phyloP scores from a whole-genome alignment of 805 yeast genomes.

The Candida boidinii region DNA sequence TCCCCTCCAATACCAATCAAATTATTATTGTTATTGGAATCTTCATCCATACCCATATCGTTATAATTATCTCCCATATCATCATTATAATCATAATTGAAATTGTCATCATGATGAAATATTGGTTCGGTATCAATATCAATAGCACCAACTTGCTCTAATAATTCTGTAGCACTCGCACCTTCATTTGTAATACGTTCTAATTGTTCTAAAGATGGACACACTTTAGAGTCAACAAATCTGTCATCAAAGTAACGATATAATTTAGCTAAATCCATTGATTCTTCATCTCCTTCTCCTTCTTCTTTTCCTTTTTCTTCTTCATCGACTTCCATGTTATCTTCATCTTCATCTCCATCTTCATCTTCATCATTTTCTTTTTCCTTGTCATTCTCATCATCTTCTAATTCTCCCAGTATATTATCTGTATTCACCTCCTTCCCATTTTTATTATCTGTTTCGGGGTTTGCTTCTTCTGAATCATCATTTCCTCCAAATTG shows the following conservation, averaged over 20 bases:
- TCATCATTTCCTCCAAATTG: constrained; percentile 4
- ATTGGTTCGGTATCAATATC: constrained; percentile 12
- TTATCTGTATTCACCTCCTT: neutral
- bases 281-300: neutral
- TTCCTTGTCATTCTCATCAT: neutral
- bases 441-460: neutral
- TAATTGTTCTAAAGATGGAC: constrained; percentile 65
- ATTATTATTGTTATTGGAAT: constrained; percentile 1
- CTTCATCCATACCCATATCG: constrained; percentile 10
- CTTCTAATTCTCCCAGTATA: neutral
- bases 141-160: constrained; percentile 17
- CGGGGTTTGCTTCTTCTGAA: neutral
- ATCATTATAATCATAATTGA: constrained; percentile 9
- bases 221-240: constrained; percentile 33
- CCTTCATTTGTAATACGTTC: constrained; percentile 25
- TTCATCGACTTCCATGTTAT: neutral
- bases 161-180: constrained; percentile 15
- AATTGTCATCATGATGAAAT: constrained; percentile 10
- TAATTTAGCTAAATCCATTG: constrained; percentile 6
- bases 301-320: neutral
- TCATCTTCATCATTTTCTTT: neutral
- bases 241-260: constrained; percentile 12
- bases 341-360: neutral
- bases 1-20: no score
- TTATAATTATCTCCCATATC: constrained; percentile 17